phyloP scores from a whole-genome alignment of 2,329 filamentous ascomycete species.

The Tricladium varicosporioides region DNA sequence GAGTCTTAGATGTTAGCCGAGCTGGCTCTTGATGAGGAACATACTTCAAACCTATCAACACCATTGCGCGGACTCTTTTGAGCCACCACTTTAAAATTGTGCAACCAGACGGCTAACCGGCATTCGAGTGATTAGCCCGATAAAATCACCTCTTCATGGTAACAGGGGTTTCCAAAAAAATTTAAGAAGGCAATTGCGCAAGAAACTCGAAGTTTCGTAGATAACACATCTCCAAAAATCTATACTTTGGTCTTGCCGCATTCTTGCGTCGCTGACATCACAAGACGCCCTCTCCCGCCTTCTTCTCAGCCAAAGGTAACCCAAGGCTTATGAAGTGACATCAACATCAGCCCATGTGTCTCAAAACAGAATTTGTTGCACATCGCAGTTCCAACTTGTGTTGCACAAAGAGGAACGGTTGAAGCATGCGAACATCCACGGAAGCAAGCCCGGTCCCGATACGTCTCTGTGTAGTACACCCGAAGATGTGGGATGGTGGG shows the following conservation, averaged over 20 bases:
- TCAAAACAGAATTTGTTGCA: conserved; percentile 19
- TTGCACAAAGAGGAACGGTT: background rate
- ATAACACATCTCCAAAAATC: background rate
- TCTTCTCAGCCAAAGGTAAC: background rate
- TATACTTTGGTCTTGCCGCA: background rate
- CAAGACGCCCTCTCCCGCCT: background rate
- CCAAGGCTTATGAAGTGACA: background rate
- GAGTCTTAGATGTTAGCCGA: too few species aligned
- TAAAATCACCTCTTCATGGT: too few species aligned
- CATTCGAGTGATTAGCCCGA: too few species aligned
- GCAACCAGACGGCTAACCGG: too few species aligned
- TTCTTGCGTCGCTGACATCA: background rate
- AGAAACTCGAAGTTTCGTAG: background rate
- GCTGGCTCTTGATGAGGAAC: too few species aligned
- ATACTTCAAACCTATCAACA: too few species aligned
- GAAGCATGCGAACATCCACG: background rate
- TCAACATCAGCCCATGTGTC: background rate
- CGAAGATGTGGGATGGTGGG: background rate
- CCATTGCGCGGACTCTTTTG: too few species aligned
- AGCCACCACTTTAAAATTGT: too few species aligned
- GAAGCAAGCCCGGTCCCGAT: background rate
- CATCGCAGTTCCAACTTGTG: conserved; percentile 10
- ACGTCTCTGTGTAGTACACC: background rate
- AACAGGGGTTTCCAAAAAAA: conserved; percentile 1
- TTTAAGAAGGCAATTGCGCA: too few species aligned